A percentile compares a stretch with the other conserved stretches of the same genome.
phyloP scores from a whole-genome alignment of 345 rosid genomes.

The Eucalyptus cladocalyx region DNA sequence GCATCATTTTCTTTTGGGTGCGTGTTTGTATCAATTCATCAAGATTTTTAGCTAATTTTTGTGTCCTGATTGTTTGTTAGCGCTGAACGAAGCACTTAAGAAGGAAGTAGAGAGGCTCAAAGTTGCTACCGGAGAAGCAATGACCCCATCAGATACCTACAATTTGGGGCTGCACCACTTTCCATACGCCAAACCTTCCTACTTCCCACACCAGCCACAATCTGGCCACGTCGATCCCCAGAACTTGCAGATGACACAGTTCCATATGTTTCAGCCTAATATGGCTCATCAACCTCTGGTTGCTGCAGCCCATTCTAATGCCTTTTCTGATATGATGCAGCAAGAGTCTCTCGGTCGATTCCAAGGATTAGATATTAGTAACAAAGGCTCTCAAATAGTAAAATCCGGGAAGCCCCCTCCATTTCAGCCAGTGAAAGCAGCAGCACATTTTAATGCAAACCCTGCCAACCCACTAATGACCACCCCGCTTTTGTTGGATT shows the following conservation, averaged over 20 bases:
- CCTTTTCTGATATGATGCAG: conserved; percentile 51
- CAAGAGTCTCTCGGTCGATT: conserved; percentile 66
- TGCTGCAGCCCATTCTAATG: conserved; percentile 20
- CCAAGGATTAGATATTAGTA: conserved; percentile 77
- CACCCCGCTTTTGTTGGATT: conserved; percentile 10
- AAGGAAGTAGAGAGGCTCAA: conserved; percentile 94
- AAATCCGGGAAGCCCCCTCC: conserved; percentile 67
- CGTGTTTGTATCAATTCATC: background rate
- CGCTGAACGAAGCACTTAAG: conserved; percentile 82
- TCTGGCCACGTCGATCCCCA: conserved; percentile 24
- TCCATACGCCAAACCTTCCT: conserved; percentile 38
- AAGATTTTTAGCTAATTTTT: background rate
- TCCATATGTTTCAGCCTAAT: conserved; percentile 39
- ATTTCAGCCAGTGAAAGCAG: conserved; percentile 78
- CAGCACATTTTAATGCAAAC: conserved; percentile 43
- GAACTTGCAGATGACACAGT: conserved; percentile 41
- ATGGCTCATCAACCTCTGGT: conserved; percentile 25
- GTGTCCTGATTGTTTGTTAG: conserved; percentile 9
- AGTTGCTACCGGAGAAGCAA: conserved; percentile 64
- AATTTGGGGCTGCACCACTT: conserved; percentile 69
- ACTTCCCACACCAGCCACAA: conserved; percentile 36
- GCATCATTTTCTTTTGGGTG: background rate
- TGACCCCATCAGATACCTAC: conserved; percentile 56
- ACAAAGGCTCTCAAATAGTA: conserved; percentile 42
- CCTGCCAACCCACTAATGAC: conserved; percentile 12